Percentiles rank a stretch among this genome's conserved stretches.
These are phyloP conservation scores for Sistotremastrum niveocremeum DNA, from an alignment of 768 basidiomycete genomes.

Conservation along the genomic window DNA sequence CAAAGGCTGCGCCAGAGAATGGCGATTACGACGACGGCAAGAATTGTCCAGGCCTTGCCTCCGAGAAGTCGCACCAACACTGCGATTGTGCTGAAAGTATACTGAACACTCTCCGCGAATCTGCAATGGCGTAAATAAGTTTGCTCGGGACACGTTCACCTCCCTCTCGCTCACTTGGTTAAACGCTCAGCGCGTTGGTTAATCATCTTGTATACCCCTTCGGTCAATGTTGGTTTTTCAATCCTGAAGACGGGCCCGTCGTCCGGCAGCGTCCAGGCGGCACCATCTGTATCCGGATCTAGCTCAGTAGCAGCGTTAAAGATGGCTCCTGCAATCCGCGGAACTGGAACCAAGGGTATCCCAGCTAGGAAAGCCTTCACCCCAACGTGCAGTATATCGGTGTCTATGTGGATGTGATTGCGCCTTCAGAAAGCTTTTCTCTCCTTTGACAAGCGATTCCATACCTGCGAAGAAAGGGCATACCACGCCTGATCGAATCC, in stretches of 20 bases:
- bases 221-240: slow-evolving; percentile 31
- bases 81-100: too few species aligned
- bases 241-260: slow-evolving; percentile 36
- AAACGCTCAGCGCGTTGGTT: slow-evolving; percentile 13
- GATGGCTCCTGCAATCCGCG: slow-evolving; percentile 37
- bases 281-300: slow-evolving; percentile 30
- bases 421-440: not conserved
- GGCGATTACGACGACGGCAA: too few species aligned
- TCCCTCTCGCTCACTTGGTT: too few species aligned
- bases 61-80: too few species aligned
- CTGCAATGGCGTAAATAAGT: too few species aligned
- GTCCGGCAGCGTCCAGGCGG: slow-evolving; percentile 34
- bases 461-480: slow-evolving; percentile 43
- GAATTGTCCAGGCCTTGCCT: too few species aligned
- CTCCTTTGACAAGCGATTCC: slow-evolving; percentile 1
- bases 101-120: too few species aligned
- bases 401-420: slow-evolving; percentile 21
- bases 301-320: slow-evolving; percentile 37
- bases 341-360: slow-evolving; percentile 32
- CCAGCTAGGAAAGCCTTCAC: slow-evolving; percentile 34
- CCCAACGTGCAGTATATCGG: slow-evolving; percentile 27
- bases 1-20: too few species aligned
- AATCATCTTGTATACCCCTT: slow-evolving; percentile 40
- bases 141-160: too few species aligned
- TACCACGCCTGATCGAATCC: slow-evolving; percentile 32